Percentiles rank a stretch among this genome's conserved stretches.
Conservation (phyloP, 2,329 filamentous ascomycete genomes). For the Dissoconium aciculare region DNA sequence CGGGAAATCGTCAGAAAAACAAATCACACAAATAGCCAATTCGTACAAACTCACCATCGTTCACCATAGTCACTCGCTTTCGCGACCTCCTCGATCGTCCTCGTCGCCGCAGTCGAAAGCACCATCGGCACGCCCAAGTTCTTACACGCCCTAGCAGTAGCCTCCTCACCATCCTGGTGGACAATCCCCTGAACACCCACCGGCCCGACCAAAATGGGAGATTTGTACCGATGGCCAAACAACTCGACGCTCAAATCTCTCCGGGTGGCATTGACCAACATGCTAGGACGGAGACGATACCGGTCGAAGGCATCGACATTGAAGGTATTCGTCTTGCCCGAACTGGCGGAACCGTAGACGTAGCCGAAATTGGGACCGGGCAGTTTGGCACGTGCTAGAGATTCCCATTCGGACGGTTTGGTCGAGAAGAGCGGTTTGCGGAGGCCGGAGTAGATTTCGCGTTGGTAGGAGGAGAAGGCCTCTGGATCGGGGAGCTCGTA, state of each 20-base stretch:
- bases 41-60: too few species aligned
- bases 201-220: slow-evolving; percentile 49
- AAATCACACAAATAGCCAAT: too few species aligned
- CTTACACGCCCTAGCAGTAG: slow-evolving; percentile 47
- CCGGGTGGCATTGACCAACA: slow-evolving; percentile 27
- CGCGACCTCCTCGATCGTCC: slow-evolving; percentile 52
- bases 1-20: too few species aligned
- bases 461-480: slow-evolving; percentile 17
- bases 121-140: slow-evolving; percentile 48
- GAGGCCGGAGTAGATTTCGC: slow-evolving; percentile 26
- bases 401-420: slow-evolving; percentile 28
- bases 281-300: slow-evolving; percentile 27
- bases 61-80: slow-evolving; percentile 35
- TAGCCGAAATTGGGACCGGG: slow-evolving; percentile 28
- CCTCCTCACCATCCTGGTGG: slow-evolving; percentile 50
- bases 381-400: slow-evolving; percentile 21
- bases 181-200: slow-evolving; percentile 56
- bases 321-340: slow-evolving; percentile 23
- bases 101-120: slow-evolving; percentile 49
- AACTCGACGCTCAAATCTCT: slow-evolving; percentile 17
- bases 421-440: slow-evolving; percentile 27
- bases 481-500: slow-evolving; percentile 25
- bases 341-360: slow-evolving; percentile 26
- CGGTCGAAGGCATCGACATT: slow-evolving; percentile 27
- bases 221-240: slow-evolving; percentile 30